These are phyloP conservation scores for Rosa hybrid DNA, from an alignment of 331 rosid genomes.

Conservation along the genomic window DNA sequence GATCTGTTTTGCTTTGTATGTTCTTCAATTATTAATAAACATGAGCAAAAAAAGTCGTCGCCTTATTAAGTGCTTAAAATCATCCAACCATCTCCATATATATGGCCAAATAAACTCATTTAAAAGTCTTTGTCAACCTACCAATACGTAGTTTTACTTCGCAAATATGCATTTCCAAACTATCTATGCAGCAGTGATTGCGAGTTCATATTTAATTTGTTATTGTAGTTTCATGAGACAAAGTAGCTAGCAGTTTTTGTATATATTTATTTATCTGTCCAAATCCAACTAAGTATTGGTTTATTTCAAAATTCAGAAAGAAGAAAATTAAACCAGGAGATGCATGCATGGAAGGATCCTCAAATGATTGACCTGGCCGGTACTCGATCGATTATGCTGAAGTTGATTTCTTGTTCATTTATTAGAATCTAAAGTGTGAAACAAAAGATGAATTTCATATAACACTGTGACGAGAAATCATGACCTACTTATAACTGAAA, in stretches of 20 bases:
- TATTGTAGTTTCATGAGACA: neutral
- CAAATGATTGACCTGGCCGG: neutral
- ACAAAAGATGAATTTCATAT: neutral
- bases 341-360: neutral
- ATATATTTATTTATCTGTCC: neutral
- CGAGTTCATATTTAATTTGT: neutral
- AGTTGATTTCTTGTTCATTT: neutral
- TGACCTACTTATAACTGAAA: neutral
- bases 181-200: constrained; percentile 5
- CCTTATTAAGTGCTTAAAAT: neutral
- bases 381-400: neutral
- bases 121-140: neutral
- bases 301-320: neutral
- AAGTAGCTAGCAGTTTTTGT: neutral
- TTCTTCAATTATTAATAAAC: neutral
- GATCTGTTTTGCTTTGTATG: neutral
- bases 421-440: neutral
- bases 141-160: neutral
- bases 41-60: constrained; percentile 6
- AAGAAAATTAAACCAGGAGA: neutral
- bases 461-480: neutral
- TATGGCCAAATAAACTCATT: neutral
- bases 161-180: neutral
- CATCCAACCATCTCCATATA: neutral
- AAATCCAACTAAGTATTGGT: neutral